Conservation (phyloP, 805 yeast species). For the Lachancea waltii region DNA sequence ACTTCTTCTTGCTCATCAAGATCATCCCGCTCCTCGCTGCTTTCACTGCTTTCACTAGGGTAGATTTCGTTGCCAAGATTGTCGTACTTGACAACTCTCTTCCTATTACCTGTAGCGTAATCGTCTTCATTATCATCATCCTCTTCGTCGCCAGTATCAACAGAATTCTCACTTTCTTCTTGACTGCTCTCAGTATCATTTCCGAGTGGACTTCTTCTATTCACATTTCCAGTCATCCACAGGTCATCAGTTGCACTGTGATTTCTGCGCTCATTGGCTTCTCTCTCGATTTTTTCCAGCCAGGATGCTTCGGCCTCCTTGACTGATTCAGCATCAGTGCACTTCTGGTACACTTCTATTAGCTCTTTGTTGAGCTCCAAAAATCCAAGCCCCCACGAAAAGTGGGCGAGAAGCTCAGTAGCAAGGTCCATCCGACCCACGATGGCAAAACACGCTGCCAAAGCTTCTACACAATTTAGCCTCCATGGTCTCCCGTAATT, state of each 20-base stretch:
- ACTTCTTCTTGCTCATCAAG: too few species aligned
- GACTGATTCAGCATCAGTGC: constrained; percentile 76
- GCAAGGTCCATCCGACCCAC: constrained; percentile 94
- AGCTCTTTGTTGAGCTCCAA: constrained; percentile 76
- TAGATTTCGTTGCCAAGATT: constrained; percentile 23
- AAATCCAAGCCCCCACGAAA: constrained; percentile 92
- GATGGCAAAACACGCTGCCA: constrained; percentile 94
- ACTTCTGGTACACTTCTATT: constrained; percentile 62
- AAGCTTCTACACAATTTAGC: constrained; percentile 92
- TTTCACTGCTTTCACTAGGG: constrained; percentile 7
- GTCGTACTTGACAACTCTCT: constrained; percentile 19
- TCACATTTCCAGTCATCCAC: constrained; percentile 76
- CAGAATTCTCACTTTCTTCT: constrained; percentile 14
- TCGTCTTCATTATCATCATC: constrained; percentile 20
- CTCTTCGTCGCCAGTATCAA: constrained; percentile 25
- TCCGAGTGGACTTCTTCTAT: constrained; percentile 35
- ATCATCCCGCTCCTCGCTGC: constrained; percentile 7
- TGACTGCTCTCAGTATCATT: constrained; percentile 3
- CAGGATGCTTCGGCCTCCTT: constrained; percentile 66
- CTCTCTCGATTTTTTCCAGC: constrained; percentile 61
- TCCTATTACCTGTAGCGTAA: constrained; percentile 7
- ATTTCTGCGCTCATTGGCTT: constrained; percentile 54
- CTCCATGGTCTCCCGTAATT: constrained; percentile 96
- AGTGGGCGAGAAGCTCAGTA: constrained; percentile 59
- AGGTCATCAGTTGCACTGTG: constrained; percentile 50